Evolutionary conservation across 2,329 filamentous ascomycete species (phyloP), one percentile per base, ranked within the genome.

Genomic region (Seiridium unicorne): DNA sequence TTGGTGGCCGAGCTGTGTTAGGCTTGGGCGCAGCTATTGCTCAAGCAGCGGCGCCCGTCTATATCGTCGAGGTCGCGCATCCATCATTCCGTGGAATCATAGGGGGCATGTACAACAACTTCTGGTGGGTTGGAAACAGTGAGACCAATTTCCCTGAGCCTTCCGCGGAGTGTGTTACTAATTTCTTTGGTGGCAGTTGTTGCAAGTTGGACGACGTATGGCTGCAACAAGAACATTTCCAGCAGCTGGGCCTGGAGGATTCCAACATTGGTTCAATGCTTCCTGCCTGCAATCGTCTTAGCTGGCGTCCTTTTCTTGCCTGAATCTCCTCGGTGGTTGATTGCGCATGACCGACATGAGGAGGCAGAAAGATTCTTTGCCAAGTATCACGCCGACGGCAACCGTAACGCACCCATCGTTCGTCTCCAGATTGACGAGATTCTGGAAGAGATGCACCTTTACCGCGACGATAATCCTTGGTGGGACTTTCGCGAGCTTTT

Each of bases 41-140:
- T 4, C 78, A 81, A 8, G 79, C 82, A 3, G 83, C 84, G 4
- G 84, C 82, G 1, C 86, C 86, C 2, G 81, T 83, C 26, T 88
- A 87, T 66, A 81, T 83, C 34, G 81, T 84, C 47, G 86, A 89
- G 70, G 79, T 86, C 60, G 78, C 84, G 3, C 86, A 88, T 66
- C 86, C 86, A 1, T 79, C 81, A 4, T 85, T 84, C 68, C 79
- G 86, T 60, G 85, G 84, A 54, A 75, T 84, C 34, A 74, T 86
- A 60, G 85, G 84, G 0, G 86, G 83, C 46, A 77, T 87, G 60
- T 84, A 78, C 63, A 76, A 76, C 63, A 74, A 72, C 55, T 73
- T 73, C 55, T 76, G 72, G 73, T 76, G 72, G 65, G 59, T 76
- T 3, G 40, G 54, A 26, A 46, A 32, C n/a, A 57, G 18, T 31